Base-by-base conservation (phyloP, 2,329 filamentous ascomycete species). In the Ophiostoma sp. region DNA sequence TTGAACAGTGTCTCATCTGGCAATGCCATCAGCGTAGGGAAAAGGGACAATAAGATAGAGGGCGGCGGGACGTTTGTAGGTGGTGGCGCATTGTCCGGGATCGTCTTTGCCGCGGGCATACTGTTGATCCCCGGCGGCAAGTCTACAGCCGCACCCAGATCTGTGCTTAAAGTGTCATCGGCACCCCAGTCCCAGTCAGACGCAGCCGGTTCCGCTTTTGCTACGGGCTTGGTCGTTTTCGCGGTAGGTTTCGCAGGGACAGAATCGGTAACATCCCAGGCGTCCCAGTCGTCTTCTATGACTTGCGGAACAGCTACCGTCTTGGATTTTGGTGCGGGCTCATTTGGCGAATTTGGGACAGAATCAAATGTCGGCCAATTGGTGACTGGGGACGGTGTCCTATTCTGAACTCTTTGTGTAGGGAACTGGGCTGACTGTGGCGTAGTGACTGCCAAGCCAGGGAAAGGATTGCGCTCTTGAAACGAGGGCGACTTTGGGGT, bases 31-130 rank as follows among this genome's bases (percentile, higher is more conserved):
- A 96, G 81, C 8, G 86, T 82, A 0, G 92, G 88, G 74, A 97
- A 93, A 8, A 93, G 79, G 10, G 91, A 89, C 31, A 98, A 84
- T 17, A 98, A 83, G 27, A 96, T 85, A 0, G 92, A 92, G 0
- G 94, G 94, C 4, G 94, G 94, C 11, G 94, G 94, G 8, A 97
- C 88, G 76, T 97, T 97, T 23, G 89, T 92, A 5, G 93, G 93
- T 6, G 92, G 90, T 33, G 83, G 80, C 5, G 78, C 77, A 54
- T 78, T 76, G 70, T 81, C 78, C n/a, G 76, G 72, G 68, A 76
- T 67, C 20, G 69, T 23, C 67, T 57, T 66, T 36, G 66, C 44
- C 20, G 64, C 41, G 2, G 69, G 33, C 4, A 75, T 54, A 7
- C 69, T 71, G 36, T 62, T 67, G n/a, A 72, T 67, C 6, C 64